Evolutionary conservation across 2,329 filamentous ascomycete species (phyloP), one percentile per base, ranked within the genome.

Genomic region (Calycina herbarum): DNA sequence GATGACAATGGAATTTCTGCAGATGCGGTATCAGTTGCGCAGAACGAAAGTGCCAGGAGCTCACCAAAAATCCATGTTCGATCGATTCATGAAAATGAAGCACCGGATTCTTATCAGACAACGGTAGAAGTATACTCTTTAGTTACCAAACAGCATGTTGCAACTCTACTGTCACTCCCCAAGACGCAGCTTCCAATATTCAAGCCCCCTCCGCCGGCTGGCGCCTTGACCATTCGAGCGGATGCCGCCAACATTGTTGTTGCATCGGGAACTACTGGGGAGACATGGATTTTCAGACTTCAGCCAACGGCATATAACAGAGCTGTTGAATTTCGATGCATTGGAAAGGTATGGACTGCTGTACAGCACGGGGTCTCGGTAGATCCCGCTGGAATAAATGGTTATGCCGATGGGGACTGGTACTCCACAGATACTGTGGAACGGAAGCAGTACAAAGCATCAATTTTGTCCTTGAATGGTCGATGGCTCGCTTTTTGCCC

Each of bases 301-400:
- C 70, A 79, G 57, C 74, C 77, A 17, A 89, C 84, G 76, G 81
- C 56, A 11, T 40, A 40, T 4, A 27, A 35, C 27, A 61, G 56
- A 2, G 57, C 33, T 7, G 66, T 64, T 10, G 66, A 64, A 13
- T 72, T 74, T 51, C 70, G 78, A 45, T 97, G 93, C 73, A 82
- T 95, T 64, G 94, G 90, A 24, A 99, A 99, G 79, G 80, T 96
- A 20, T 99, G 95, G 95, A 97, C 95, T 0, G 89, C 88, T 57
- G 81, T 97, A 33, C 92, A 95, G 74, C 85, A 87, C 69, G 79
- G 80, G 35, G 77, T 80, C 20, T 82, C 82, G 66, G 80, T 80
- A 29, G 73, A 76, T 20, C 48, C 71, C 5, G 66, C 61, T 13
- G 60, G 60, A 33, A 57, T 70, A 1, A 66, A 65, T 62, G 66